A percentile compares a stretch with the other conserved stretches of the same genome.
Conservation (phyloP, 345 rosid genomes). For the Capsella bursapastoris region DNA sequence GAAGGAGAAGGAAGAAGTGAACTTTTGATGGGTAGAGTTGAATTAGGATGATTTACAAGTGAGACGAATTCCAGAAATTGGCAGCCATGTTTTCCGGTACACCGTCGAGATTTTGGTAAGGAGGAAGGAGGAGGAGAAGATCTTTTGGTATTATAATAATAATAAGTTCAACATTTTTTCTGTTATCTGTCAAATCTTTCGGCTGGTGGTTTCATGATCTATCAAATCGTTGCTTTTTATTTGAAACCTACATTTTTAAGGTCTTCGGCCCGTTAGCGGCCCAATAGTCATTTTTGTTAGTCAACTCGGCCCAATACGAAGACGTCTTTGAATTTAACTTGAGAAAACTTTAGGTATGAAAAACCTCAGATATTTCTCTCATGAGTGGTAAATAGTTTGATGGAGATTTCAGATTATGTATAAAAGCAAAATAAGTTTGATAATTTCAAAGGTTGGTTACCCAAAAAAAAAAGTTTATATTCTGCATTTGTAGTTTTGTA, state of each 20-base stretch:
- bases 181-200: slow-evolving; percentile 31
- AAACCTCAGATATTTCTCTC: no score
- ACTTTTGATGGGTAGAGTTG: not conserved
- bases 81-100: slow-evolving; percentile 63
- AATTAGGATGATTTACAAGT: slow-evolving; percentile 49
- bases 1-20: not conserved
- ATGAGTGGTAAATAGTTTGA: no score
- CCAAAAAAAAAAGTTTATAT: no score
- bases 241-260: not conserved
- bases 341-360: no score
- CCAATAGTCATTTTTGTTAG: not conserved
- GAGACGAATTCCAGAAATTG: slow-evolving; percentile 93
- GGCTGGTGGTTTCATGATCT: not conserved
- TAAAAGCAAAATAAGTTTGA: no score
- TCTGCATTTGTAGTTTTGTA: no score
- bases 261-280: slow-evolving; percentile 1
- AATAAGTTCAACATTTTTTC: not conserved
- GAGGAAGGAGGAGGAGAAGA: not conserved
- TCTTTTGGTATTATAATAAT: not conserved
- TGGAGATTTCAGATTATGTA: no score
- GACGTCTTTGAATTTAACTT: no score
- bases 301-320: no score
- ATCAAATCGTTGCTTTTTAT: not conserved
- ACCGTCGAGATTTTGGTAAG: slow-evolving; percentile 9
- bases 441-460: no score